Evolutionary conservation across 1,284 basidiomycete genomes (phyloP), one percentile per base, ranked within the genome.

Genomic region (Vanrija pseudolonga): DNA sequence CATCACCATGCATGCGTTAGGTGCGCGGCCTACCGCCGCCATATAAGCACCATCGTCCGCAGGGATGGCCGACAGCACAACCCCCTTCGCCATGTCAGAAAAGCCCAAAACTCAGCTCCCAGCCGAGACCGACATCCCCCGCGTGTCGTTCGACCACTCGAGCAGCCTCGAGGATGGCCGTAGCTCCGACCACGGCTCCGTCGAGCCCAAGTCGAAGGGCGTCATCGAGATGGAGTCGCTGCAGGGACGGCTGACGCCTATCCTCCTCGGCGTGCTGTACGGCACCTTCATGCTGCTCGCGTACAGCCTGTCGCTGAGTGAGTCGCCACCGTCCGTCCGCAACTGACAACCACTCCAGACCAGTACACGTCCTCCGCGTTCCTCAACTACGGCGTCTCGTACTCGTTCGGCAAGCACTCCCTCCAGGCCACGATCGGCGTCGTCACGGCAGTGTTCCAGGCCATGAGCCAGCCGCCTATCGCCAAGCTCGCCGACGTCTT

Each of bases 401-500:
- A 64, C 1, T 54, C 68, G 0, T 74, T 73, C 60, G 45, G 56
- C 17, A 49, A 58, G 4, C 73, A 75, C 50, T 64, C 69, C 19
- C 63, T 72, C 3, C 62, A 72, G 37, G 39, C 56, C 2, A 53
- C 40, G 17, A 40, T 57, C 24, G 40, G 48, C 17, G 56, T 57
- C 17, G 48, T 42, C 19, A 48, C 48, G 38, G 73, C 77, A 1
- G 78, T 80, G 65, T 77, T 80, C 53, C 77, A 84, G 50, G 83
- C 84, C 20, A 80, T 84, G 36, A 82, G 87, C 24, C 90, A 90
- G 76, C 89, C 89, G 1, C 80, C 89, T 42, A 85, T 89, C 63
- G 89, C 89, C 3, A 90, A 89, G 73, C 72, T 90, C 32, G 83
- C 87, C 4, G 88, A 91, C 66, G 82, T 87, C 23, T 67, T 80